phyloP scores from a whole-genome alignment of 257 asterid species.

The Leonotis leonurus region DNA sequence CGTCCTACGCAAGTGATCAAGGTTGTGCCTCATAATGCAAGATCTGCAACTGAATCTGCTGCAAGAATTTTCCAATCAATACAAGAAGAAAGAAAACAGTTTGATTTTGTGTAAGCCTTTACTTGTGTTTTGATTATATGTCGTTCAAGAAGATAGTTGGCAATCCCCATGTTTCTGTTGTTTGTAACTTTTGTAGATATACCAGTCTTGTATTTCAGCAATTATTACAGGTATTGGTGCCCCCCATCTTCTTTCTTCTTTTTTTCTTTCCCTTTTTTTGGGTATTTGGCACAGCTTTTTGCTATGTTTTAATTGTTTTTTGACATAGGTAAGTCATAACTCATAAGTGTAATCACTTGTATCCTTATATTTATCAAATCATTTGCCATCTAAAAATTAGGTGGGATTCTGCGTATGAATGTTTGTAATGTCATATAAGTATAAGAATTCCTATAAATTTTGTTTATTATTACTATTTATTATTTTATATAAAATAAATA shows the following conservation, averaged over 20 bases:
- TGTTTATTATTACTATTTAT: too few relatives aligned
- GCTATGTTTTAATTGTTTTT: too few relatives aligned
- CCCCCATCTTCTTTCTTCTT: background rate
- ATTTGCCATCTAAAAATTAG: too few relatives aligned
- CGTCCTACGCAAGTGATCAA: conserved; percentile 43
- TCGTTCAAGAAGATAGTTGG: background rate
- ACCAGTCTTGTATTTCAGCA: background rate
- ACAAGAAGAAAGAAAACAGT: conserved; percentile 64
- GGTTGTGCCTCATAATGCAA: conserved; percentile 69
- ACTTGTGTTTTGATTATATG: background rate
- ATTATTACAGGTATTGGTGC: background rate
- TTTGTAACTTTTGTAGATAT: conserved; percentile 15
- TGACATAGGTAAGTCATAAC: too few relatives aligned
- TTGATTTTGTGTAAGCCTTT: conserved; percentile 21
- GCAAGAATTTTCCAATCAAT: conserved; percentile 75
- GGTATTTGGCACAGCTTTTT: background rate
- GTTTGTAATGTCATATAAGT: too few relatives aligned
- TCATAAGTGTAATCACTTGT: too few relatives aligned
- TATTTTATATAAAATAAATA: too few relatives aligned
- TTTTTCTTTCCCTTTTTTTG: background rate
- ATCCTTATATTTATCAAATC: too few relatives aligned
- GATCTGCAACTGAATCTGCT: conserved; percentile 66
- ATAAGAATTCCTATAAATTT: too few relatives aligned
- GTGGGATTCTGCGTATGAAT: too few relatives aligned
- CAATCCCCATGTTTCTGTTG: background rate